Conservation (phyloP, 352 stramenopile genomes). For the Phytopythium boreale region DNA sequence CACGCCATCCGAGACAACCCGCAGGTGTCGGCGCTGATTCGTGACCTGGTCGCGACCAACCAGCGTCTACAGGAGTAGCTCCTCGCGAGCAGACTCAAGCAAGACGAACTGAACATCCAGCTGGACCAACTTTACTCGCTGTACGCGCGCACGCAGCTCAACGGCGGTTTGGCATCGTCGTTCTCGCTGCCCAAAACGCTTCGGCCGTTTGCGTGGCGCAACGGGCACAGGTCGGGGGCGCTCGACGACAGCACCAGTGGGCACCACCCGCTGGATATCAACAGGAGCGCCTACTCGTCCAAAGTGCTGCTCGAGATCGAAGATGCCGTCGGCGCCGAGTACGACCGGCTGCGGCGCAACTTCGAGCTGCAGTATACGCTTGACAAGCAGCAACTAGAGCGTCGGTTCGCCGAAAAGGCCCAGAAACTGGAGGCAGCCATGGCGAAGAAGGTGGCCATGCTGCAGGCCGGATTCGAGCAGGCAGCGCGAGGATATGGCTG, state of each 20-base stretch:
- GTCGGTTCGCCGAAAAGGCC: conserved; percentile 19
- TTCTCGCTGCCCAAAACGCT: conserved; percentile 42
- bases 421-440: conserved; percentile 17
- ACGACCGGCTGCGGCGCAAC: conserved; percentile 33
- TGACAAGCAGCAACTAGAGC: conserved; percentile 24
- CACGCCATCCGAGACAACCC: conserved; percentile 13
- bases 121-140: conserved; percentile 62
- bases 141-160: conserved; percentile 42
- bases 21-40: conserved; percentile 34
- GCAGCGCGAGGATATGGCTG: neutral
- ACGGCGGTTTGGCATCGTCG: conserved; percentile 14
- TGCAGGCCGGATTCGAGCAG: conserved; percentile 36
- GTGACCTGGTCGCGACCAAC: conserved; percentile 39
- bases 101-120: conserved; percentile 58
- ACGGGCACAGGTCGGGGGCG: neutral
- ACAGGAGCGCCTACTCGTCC: conserved; percentile 12
- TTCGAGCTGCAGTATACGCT: conserved; percentile 32
- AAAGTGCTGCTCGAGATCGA: conserved; percentile 46
- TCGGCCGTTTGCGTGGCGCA: conserved; percentile 27
- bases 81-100: conserved; percentile 43
- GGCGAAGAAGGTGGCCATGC: conserved; percentile 55
- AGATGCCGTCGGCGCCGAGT: conserved; percentile 43
- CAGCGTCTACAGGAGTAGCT: conserved; percentile 46
- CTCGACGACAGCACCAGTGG: neutral
- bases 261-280: conserved; percentile 3